These are phyloP conservation scores for Mycena maculata DNA, from an alignment of 768 basidiomycete genomes.

Conservation along the genomic window DNA sequence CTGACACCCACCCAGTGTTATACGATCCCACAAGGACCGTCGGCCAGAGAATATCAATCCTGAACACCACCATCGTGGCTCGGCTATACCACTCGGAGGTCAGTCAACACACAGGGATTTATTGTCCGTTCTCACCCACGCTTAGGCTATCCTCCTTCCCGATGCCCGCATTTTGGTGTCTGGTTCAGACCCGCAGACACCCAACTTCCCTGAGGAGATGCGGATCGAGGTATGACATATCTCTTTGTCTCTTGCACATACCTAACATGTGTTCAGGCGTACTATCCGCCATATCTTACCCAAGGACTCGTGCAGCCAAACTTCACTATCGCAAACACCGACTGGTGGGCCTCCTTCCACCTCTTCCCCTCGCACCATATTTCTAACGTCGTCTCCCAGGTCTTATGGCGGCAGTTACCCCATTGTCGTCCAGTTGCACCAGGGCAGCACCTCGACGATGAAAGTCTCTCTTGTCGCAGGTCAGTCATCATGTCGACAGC, in stretches of 20 bases:
- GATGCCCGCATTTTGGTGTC: slow-evolving; percentile 82
- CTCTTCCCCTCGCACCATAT: too few relatives aligned
- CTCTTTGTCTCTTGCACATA: background rate
- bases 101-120: too few relatives aligned
- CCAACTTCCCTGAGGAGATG: slow-evolving; percentile 79
- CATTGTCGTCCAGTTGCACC: slow-evolving; percentile 61
- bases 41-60: slow-evolving; percentile 72
- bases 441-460: slow-evolving; percentile 58
- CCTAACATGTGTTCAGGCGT: slow-evolving; percentile 54
- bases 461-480: slow-evolving; percentile 74
- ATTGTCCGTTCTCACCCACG: too few relatives aligned
- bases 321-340: slow-evolving; percentile 66
- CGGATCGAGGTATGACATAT: slow-evolving; percentile 58
- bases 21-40: slow-evolving; percentile 75
- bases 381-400: too few relatives aligned
- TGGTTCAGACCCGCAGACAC: slow-evolving; percentile 78
- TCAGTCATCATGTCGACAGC: slow-evolving; percentile 32
- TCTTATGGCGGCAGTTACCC: slow-evolving; percentile 61
- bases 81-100: slow-evolving; percentile 80
- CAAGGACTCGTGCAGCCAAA: slow-evolving; percentile 70
- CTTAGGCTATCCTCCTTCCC: slow-evolving; percentile 73
- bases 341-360: too few relatives aligned
- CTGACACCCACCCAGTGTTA: too few relatives aligned
- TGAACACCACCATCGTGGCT: slow-evolving; percentile 75
- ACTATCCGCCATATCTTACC: slow-evolving; percentile 88